Base-by-base conservation (phyloP, 371 early-diverging fungal species). In the Mortierella sp. region DNA sequence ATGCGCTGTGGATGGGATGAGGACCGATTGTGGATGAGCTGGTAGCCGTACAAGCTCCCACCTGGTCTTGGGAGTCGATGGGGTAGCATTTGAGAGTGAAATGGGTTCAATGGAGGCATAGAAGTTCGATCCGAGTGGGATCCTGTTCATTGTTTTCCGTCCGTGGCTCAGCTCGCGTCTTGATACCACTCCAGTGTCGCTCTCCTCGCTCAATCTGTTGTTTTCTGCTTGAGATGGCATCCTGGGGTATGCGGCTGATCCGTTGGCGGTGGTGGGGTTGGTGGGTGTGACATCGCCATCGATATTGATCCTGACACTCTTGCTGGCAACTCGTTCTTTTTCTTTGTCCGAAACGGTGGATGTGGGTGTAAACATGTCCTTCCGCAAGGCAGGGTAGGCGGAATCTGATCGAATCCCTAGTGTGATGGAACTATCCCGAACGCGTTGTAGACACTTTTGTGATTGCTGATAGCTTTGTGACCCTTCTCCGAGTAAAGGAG, bases 101-200 rank as follows among this genome's bases (percentile, higher is more conserved):
- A 80, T 55, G 0, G 80, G 80, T 11, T 76, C 70, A 29, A 76
- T 69, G 0, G 81, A 74, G 7, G 77, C 81, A 41, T 81, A 81
- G 50, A 76, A 80, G 6, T 64, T 77, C 24, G 80, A 52, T 14
- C 80, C 80, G 0, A 80, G 61, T 22, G 80, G 76, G 39, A 80
- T 50, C 22, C 77, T 71, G 53, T 66, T 68, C 29, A 39, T 58
- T 31, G 69, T 61, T 61, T 66, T 76, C 47, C 50, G 69, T 37
- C 73, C 68, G 31, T 79, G 71, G 16, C 72, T 75, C n/a, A 63
- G 9, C 22, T 79, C 75, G 29, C 72, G 79, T 31, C 41, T 64
- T 22, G 47, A n/a, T 7, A 52, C n/a, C 14, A 52, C 10, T 6
- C 68, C 47, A 31, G 34, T 43, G 68, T n/a, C n/a, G n/a, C n/a